Percentiles rank a stretch among this genome's conserved stretches.
Conservation (phyloP, 768 basidiomycete genomes). For the Lentinula guzmanii region DNA sequence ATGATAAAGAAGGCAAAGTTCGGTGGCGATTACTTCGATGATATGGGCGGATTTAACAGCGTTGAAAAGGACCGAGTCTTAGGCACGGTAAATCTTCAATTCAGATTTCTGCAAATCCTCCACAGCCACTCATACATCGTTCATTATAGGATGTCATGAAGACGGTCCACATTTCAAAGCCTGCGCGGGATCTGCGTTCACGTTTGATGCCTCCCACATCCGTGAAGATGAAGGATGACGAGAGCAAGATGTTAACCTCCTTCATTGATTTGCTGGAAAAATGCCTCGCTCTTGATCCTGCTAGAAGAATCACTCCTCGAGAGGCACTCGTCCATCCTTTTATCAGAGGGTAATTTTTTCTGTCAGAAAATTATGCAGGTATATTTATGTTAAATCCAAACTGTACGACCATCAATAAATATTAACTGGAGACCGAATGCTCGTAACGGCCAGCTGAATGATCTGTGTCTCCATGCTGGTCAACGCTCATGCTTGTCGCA, state of each 20-base stretch:
- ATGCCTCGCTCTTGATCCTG: conserved; percentile 83
- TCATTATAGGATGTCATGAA: conserved; percentile 66
- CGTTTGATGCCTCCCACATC: conserved; percentile 77
- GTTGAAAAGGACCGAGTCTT: conserved; percentile 82
- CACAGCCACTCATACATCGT: conserved; percentile 14
- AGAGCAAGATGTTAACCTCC: conserved; percentile 67
- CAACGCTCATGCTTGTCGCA: too few relatives aligned
- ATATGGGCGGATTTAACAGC: conserved; percentile 80
- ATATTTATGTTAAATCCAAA: too few relatives aligned
- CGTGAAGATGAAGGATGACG: conserved; percentile 83
- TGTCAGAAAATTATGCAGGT: too few relatives aligned
- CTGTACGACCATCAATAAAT: too few relatives aligned
- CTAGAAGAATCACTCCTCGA: conserved; percentile 80
- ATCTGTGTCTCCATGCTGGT: too few relatives aligned
- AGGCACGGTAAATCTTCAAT: conserved; percentile 59
- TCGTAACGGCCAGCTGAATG: too few relatives aligned
- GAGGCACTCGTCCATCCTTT: conserved; percentile 89
- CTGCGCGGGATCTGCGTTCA: conserved; percentile 73
- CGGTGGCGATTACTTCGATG: conserved; percentile 90
- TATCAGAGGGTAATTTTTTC: conserved; percentile 27
- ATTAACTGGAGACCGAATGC: too few relatives aligned
- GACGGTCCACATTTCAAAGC: conserved; percentile 79
- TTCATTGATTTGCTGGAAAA: conserved; percentile 92
- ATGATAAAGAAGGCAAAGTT: conserved; percentile 95
- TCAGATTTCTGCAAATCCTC: conserved; percentile 1